Base-by-base conservation (phyloP, 2,329 filamentous ascomycete species). In the Chaetomiaceae sp. region DNA sequence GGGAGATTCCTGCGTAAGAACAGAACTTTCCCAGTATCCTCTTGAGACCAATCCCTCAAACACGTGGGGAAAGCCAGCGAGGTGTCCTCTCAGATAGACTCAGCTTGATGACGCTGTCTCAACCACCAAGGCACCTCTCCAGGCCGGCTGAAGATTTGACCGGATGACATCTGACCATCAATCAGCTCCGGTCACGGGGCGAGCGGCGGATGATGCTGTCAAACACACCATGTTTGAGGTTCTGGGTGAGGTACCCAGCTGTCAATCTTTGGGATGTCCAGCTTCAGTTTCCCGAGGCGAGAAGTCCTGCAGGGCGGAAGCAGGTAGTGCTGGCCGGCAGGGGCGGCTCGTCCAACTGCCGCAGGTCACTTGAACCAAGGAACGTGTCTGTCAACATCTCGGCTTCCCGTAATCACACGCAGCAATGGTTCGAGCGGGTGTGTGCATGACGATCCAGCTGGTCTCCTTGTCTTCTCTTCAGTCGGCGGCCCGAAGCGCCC, bases 381-480 rank as follows among this genome's bases (percentile, higher is more conserved):
- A n/a, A 31, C 14, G n/a, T n/a, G 5, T 7, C 9, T 12, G 22
- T 38, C 34, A 8, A 31, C 6, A n/a, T 14, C 25, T 14, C 12
- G 29, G 23, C 23, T 27, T 27, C 9, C 25, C 25, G 40, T 23
- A 6, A 23, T 15, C 33, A n/a, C 34, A n/a, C 34, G 14, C 38
- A 5, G 29, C 14, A 25, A 7, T 47, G 20, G 29, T 39, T 15
- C n/a, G 15, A 17, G 14, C 45, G 45, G 33, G 25, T 6, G 11
- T 19, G 19, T 47, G 51, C 51, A 47, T 53, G 31, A 7, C 53
- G 53, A 55, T 55, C 44, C 43, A 43, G 51, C 39, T 33, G 43
- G 37, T 37, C 37, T 20, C 23, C 14, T 25, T 14, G 7, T 20
- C 17, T 20, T 15, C 6, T 12, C 19, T 19, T 15, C 6, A 9